Base-by-base conservation (phyloP, 805 yeast species). In the Zygoascus biomembranicola region DNA sequence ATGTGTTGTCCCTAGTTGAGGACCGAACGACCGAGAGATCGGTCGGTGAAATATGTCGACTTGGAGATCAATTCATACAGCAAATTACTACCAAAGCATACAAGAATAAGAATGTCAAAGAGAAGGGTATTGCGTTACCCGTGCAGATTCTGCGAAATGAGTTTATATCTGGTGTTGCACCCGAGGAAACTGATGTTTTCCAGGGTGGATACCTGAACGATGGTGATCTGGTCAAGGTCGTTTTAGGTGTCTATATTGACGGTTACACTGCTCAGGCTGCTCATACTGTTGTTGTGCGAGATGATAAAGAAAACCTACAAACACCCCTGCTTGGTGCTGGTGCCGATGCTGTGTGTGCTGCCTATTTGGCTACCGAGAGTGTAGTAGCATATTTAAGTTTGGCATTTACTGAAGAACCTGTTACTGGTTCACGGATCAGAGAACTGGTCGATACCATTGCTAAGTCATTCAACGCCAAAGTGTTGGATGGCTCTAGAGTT, bases 81-180 rank as follows among this genome's bases (percentile, higher is more conserved):
- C 72, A 79, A 44, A 77, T 90, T 53, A 73, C 86, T 51, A 74
- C 74, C 53, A 76, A 73, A 52, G 84, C 77, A 32, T 90, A 79
- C 70, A 23, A 23, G 28, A 83, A 74, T 61, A 73, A 73, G 60
- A 73, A 72, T 32, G 69, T 69, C 39, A 57, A 61, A 37, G 99
- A 94, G 74, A 89, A 86, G 71, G 97, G 98, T 55, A 87, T 94
- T 66, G 87, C 97, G 9, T 80, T 79, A 57, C 99, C 99, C n/a
- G 90, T 90, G 16, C 79, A 87, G 51, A 80, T 94, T 57, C 95
- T 90, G 70, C 84, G 87, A 51, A 87, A 88, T 66, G 90, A 87
- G 65, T 76, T 87, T 52, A 79, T 84, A 20, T 69, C 74, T 54
- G 96, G 96, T 10, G 87, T 86, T 69, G 77, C 95, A 32, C 99